These are phyloP conservation scores for Podaxis mareebaensis DNA, from an alignment of 768 basidiomycete genomes.

Conservation along the genomic window DNA sequence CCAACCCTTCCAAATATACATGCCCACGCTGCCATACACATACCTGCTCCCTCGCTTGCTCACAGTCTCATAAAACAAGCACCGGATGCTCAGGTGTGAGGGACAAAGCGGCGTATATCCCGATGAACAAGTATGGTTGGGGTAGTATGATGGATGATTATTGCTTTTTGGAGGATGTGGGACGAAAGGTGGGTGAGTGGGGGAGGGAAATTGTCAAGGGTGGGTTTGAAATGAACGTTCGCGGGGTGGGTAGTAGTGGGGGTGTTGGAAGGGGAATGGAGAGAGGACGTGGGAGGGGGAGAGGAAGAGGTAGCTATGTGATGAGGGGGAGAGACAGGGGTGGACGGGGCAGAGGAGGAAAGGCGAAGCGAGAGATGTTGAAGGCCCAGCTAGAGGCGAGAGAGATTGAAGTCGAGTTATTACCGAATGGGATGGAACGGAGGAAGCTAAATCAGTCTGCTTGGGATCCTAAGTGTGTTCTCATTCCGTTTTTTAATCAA, in stretches of 20 bases:
- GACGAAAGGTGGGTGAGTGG: slow-evolving; percentile 73
- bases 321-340: slow-evolving; percentile 29
- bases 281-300: slow-evolving; percentile 23
- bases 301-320: slow-evolving; percentile 25
- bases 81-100: slow-evolving; percentile 71
- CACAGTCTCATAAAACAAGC: slow-evolving; percentile 62
- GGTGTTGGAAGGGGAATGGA: slow-evolving; percentile 28
- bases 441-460: slow-evolving; percentile 76
- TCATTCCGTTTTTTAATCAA: slow-evolving; percentile 2
- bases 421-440: slow-evolving; percentile 83
- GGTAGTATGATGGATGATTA: slow-evolving; percentile 91
- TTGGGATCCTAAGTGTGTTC: slow-evolving; percentile 76
- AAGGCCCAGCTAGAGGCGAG: slow-evolving; percentile 65
- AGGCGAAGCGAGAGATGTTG: slow-evolving; percentile 66
- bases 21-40: slow-evolving; percentile 75
- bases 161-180: slow-evolving; percentile 79
- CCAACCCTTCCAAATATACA: slow-evolving; percentile 59
- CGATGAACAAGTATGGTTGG: slow-evolving; percentile 84
- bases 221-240: slow-evolving; percentile 40
- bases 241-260: slow-evolving; percentile 16
- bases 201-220: slow-evolving; percentile 68
- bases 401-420: slow-evolving; percentile 74
- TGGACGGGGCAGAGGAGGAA: slow-evolving; percentile 30
- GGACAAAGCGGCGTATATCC: slow-evolving; percentile 70
- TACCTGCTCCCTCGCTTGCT: slow-evolving; percentile 75